Percentiles rank a stretch among this genome's conserved stretches.
phyloP scores from a whole-genome alignment of 176 grass and related monocot genomes.

The Rhynchospora tenuis region DNA sequence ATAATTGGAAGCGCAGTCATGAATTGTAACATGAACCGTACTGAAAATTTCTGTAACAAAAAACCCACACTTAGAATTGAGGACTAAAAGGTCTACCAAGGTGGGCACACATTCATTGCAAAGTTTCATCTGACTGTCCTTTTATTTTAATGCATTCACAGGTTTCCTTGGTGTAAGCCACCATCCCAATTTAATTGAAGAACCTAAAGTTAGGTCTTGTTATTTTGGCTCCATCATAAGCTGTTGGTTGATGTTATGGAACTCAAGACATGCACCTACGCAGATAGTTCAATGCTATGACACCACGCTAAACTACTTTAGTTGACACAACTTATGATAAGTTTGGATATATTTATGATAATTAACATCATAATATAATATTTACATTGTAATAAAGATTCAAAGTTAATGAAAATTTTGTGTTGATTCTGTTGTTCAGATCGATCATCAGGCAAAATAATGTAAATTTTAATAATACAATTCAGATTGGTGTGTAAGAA shows the following conservation, averaged over 20 bases:
- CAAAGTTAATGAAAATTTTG: no score
- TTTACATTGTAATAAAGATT: neutral
- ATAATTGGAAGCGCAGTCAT: neutral
- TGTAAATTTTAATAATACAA: no score
- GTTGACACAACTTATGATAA: neutral
- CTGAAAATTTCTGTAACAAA: neutral
- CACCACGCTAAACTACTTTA: neutral
- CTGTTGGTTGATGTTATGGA: conserved; percentile 7
- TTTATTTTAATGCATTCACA: conserved; percentile 11
- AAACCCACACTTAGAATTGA: neutral
- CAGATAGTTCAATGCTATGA: neutral
- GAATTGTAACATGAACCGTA: neutral
- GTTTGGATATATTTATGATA: neutral
- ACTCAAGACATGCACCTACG: neutral
- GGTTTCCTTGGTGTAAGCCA: neutral
- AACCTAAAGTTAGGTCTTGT: conserved; percentile 15
- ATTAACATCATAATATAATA: neutral
- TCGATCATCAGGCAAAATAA: no score
- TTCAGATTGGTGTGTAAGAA: no score
- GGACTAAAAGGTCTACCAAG: neutral
- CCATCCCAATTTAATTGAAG: neutral
- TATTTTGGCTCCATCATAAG: conserved; percentile 11
- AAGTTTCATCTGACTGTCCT: neutral
- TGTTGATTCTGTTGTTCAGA: no score
- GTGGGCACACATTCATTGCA: neutral